phyloP scores from a whole-genome alignment of 495 filamentous ascomycete genomes.

The Parathielavia hyrcaniae region DNA sequence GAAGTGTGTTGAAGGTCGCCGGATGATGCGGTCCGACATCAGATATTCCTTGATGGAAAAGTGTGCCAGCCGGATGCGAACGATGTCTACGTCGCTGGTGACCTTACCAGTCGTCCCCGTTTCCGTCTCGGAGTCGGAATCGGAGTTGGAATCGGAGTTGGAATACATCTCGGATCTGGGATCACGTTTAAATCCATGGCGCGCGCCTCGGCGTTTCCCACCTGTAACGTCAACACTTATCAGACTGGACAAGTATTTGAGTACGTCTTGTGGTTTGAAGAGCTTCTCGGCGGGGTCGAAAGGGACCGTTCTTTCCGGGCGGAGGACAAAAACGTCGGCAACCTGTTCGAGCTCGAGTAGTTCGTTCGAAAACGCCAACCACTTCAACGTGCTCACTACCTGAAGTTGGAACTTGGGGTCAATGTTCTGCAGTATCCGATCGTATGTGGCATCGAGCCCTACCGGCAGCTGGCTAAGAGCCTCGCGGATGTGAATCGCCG shows the following conservation, averaged over 20 bases:
- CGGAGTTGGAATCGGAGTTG: too few relatives aligned
- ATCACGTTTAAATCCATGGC: too few relatives aligned
- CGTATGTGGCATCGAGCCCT: constrained; percentile 4
- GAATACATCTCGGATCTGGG: too few relatives aligned
- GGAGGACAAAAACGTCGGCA: neutral
- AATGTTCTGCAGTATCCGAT: neutral
- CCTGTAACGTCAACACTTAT: neutral
- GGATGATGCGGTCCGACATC: neutral
- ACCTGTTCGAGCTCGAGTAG: neutral
- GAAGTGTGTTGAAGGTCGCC: neutral
- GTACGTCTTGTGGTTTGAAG: neutral
- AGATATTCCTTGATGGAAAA: constrained; percentile 6
- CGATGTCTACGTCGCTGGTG: neutral
- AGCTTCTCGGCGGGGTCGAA: neutral
- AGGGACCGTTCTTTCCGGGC: neutral
- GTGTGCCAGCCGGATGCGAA: neutral
- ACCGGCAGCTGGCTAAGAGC: neutral
- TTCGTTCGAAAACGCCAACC: neutral
- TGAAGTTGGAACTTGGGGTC: neutral
- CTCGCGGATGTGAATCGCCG: neutral
- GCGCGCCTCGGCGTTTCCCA: too few relatives aligned
- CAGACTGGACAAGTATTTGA: neutral
- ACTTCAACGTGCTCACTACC: neutral
- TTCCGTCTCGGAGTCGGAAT: too few relatives aligned
- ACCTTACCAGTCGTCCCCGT: too few relatives aligned